A percentile compares a stretch with the other conserved stretches of the same genome.
Evolutionary conservation across 495 filamentous ascomycete species (phyloP).

Genomic region (Daldinia bambusicola): DNA sequence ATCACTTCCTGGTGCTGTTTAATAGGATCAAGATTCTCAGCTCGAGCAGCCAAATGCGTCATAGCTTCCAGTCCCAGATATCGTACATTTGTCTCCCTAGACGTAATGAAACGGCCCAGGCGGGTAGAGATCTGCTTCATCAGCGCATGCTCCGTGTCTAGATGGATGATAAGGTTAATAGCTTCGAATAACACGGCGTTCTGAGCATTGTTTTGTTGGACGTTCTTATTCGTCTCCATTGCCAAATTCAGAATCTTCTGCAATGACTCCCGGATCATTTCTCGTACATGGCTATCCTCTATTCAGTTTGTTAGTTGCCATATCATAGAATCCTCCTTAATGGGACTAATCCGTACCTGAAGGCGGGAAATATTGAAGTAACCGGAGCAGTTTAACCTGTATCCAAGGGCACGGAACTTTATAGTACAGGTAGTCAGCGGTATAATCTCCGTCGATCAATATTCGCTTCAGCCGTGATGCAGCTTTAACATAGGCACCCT

Average conservation of each 20-base stretch:
- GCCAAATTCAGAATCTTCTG: conserved; percentile 90
- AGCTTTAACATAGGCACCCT: conserved; percentile 92
- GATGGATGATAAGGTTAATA: conserved; percentile 97
- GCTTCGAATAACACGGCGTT: conserved; percentile 98
- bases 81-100: conserved; percentile 95
- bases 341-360: conserved; percentile 71
- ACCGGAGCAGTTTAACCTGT: conserved; percentile 89
- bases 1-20: conserved; percentile 98
- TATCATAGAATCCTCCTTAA: neutral
- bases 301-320: conserved; percentile 34
- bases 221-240: conserved; percentile 95
- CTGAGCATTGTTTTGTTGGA: conserved; percentile 99
- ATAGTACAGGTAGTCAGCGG: conserved; percentile 94
- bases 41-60: conserved; percentile 95
- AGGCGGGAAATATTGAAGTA: conserved; percentile 96
- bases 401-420: conserved; percentile 99
- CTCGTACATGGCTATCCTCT: conserved; percentile 93
- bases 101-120: conserved; percentile 95
- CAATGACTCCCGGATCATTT: conserved; percentile 90
- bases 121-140: conserved; percentile 98
- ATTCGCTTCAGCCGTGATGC: conserved; percentile 88
- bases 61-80: conserved; percentile 97
- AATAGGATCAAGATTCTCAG: conserved; percentile 96
- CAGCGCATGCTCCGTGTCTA: conserved; percentile 94
- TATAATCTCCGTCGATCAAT: conserved; percentile 86